Evolutionary conservation across 176 grass and related monocot species (phyloP).

Genomic region (Pontederia crassipes): DNA sequence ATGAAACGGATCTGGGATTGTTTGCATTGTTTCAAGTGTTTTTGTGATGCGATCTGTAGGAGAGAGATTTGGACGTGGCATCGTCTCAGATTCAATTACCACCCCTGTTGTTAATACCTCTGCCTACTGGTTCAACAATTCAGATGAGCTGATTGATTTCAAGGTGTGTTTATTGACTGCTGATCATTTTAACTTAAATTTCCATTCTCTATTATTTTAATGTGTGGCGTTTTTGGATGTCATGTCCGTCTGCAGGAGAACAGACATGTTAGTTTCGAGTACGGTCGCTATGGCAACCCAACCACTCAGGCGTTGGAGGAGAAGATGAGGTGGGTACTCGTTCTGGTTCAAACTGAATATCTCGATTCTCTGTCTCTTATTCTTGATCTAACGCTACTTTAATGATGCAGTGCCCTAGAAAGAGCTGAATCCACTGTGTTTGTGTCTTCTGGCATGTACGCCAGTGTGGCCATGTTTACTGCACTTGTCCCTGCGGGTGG

Average conservation of each 20-base stretch:
- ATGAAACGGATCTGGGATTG: not conserved
- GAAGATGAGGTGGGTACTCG: slow-evolving; percentile 63
- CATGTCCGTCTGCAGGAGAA: slow-evolving; percentile 50
- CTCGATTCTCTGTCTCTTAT: not conserved
- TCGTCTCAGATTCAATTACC: slow-evolving; percentile 85
- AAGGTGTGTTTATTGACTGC: slow-evolving; percentile 35
- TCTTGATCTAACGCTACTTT: slow-evolving; percentile 14
- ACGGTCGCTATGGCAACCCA: slow-evolving; percentile 86
- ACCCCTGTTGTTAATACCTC: slow-evolving; percentile 94
- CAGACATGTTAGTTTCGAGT: slow-evolving; percentile 90
- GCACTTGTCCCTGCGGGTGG: slow-evolving; percentile 81
- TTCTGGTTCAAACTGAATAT: not conserved
- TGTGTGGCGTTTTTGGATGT: not conserved
- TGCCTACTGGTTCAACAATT: slow-evolving; percentile 94
- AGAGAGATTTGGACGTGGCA: slow-evolving; percentile 89
- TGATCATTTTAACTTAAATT: not conserved
- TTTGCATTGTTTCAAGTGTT: slow-evolving; percentile 3
- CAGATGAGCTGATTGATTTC: slow-evolving; percentile 92
- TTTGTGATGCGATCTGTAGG: slow-evolving; percentile 25
- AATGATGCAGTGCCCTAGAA: slow-evolving; percentile 70
- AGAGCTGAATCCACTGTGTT: slow-evolving; percentile 90
- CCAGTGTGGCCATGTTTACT: slow-evolving; percentile 79
- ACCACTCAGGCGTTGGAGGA: slow-evolving; percentile 88
- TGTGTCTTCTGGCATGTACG: slow-evolving; percentile 94
- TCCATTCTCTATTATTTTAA: not conserved